These are phyloP conservation scores for Curvularia lunata DNA, from an alignment of 2,329 filamentous ascomycete genomes.

Conservation along the genomic window DNA sequence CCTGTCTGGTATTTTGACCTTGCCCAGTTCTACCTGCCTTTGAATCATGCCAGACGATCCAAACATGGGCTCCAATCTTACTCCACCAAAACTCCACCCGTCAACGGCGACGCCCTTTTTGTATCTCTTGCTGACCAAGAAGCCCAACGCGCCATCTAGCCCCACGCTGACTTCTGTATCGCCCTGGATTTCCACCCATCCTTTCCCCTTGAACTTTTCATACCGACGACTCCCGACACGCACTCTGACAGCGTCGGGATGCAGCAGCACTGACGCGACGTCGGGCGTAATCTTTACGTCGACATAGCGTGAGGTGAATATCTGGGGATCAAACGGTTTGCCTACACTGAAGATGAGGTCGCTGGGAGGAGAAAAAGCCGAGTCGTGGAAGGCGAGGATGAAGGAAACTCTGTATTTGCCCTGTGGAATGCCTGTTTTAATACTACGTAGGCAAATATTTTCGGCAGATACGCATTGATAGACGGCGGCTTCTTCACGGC, in stretches of 20 bases:
- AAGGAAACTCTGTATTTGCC: slow-evolving; percentile 48
- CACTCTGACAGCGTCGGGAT: slow-evolving; percentile 48
- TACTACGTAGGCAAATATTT: slow-evolving; percentile 44
- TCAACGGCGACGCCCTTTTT: slow-evolving; percentile 40
- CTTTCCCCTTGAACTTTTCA: slow-evolving; percentile 37
- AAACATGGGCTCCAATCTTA: slow-evolving; percentile 47
- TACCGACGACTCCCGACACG: slow-evolving; percentile 41
- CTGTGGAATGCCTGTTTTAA: slow-evolving; percentile 48
- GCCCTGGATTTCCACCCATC: slow-evolving; percentile 49
- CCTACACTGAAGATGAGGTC: slow-evolving; percentile 49
- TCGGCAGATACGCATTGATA: slow-evolving; percentile 42
- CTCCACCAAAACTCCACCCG: slow-evolving; percentile 51
- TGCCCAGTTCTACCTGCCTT: too few relatives aligned
- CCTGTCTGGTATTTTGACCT: too few relatives aligned
- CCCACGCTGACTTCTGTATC: slow-evolving; percentile 47
- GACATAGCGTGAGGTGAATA: slow-evolving; percentile 43
- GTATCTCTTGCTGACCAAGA: slow-evolving; percentile 46
- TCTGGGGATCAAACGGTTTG: slow-evolving; percentile 43
- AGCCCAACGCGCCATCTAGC: slow-evolving; percentile 46
- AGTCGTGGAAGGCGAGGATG: slow-evolving; percentile 41
- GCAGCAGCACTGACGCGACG: slow-evolving; percentile 45
- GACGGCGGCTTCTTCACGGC: slow-evolving; percentile 45
- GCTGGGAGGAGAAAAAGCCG: slow-evolving; percentile 26
- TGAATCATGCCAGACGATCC: slow-evolving; percentile 2
- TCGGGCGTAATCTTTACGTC: slow-evolving; percentile 50